phyloP scores from a whole-genome alignment of 2,329 filamentous ascomycete genomes.

The Diaporthe humulicola region DNA sequence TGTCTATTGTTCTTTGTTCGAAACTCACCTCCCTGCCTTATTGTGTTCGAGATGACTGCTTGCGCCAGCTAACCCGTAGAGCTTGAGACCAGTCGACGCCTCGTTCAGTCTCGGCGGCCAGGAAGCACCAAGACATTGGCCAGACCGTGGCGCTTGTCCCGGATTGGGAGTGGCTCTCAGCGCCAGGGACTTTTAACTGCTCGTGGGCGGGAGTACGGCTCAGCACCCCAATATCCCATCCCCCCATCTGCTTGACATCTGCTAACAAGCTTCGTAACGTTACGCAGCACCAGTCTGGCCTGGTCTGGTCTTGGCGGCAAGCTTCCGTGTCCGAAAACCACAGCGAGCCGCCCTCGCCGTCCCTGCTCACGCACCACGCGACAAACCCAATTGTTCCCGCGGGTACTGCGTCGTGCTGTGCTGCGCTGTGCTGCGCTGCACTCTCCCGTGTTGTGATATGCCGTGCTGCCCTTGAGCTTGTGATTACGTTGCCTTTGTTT shows the following conservation, averaged over 20 bases:
- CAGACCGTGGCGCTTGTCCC: slow-evolving; percentile 23
- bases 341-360: neutral
- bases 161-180: slow-evolving; percentile 3
- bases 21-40: neutral
- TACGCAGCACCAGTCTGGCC: slow-evolving; percentile 25
- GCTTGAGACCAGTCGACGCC: slow-evolving; percentile 23
- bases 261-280: slow-evolving; percentile 29
- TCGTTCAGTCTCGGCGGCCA: slow-evolving; percentile 12
- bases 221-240: neutral
- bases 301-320: slow-evolving; percentile 21
- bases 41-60: neutral
- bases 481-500: neutral
- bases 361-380: neutral
- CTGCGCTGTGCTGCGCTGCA: neutral
- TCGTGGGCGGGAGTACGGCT: neutral
- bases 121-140: slow-evolving; percentile 8
- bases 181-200: slow-evolving; percentile 27
- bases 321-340: slow-evolving; percentile 15
- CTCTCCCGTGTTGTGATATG: neutral
- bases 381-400: neutral
- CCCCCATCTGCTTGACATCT: slow-evolving; percentile 23
- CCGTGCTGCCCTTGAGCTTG: too few relatives aligned
- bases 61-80: neutral
- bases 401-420: neutral
- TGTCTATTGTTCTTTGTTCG: slow-evolving; percentile 9